Conservation (phyloP, 805 yeast genomes). For the Saccharomycopsis babjevae region DNA sequence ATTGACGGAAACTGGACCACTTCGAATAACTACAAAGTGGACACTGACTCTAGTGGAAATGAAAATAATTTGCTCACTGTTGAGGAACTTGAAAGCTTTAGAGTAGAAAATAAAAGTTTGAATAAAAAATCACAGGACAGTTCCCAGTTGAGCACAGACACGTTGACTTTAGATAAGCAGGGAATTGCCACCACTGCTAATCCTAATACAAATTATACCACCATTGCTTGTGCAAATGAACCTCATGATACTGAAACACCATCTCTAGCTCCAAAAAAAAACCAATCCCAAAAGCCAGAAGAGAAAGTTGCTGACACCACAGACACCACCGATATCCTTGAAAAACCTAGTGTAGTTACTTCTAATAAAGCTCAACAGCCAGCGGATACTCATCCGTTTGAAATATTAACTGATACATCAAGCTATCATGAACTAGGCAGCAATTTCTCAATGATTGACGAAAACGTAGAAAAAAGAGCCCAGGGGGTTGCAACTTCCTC, state of each 20-base stretch:
- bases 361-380: background rate
- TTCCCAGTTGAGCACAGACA: background rate
- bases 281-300: background rate
- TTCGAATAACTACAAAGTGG: conserved; percentile 24
- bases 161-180: background rate
- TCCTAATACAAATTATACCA: background rate
- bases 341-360: background rate
- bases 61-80: conserved; percentile 39
- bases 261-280: background rate
- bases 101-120: background rate
- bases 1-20: conserved; percentile 52
- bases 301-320: background rate
- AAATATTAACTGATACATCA: background rate
- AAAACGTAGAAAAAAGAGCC: background rate
- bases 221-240: background rate
- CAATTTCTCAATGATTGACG: background rate
- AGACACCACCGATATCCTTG: background rate
- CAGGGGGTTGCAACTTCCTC: background rate
- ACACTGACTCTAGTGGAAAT: conserved; percentile 39
- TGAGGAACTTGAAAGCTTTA: conserved; percentile 25
- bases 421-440: background rate
- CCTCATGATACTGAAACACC: background rate
- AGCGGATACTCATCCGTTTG: background rate
- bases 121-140: background rate
- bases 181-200: background rate